phyloP scores from a whole-genome alignment of 148 eudicot species.

The Rhododendron vialii region DNA sequence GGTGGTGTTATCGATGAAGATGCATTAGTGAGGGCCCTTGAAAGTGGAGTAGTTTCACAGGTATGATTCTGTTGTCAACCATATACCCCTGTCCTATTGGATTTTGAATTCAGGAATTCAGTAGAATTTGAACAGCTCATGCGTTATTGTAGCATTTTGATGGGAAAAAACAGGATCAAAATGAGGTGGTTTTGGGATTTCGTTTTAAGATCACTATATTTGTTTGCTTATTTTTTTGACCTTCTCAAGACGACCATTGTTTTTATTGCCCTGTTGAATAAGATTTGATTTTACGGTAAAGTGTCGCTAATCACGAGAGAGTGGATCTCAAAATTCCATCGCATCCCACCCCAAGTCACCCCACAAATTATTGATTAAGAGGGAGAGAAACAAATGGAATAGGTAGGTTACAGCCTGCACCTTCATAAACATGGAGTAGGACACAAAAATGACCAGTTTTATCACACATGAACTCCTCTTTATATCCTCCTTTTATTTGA shows the following conservation, averaged over 20 bases:
- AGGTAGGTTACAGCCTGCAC: background rate
- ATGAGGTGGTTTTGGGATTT: background rate
- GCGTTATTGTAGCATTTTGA: background rate
- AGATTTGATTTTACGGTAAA: background rate
- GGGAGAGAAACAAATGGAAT: background rate
- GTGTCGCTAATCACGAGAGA: background rate
- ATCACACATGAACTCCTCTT: background rate
- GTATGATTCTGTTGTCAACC: constrained; percentile 21
- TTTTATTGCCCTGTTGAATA: background rate
- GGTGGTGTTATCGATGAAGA: constrained; percentile 98
- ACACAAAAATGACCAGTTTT: background rate
- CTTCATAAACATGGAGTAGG: background rate
- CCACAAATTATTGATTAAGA: background rate
- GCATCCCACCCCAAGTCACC: background rate
- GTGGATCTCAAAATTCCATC: background rate
- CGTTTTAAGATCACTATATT: background rate
- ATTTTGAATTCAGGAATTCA: background rate
- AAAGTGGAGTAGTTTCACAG: constrained; percentile 75
- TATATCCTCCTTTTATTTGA: background rate
- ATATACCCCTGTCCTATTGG: background rate
- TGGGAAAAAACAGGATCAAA: background rate
- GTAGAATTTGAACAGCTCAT: background rate
- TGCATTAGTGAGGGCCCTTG: constrained; percentile 86
- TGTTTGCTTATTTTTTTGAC: background rate
- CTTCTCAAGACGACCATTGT: background rate